These are phyloP conservation scores for Scheffersomyces illinoinensis DNA, from an alignment of 1,139 yeast species.

Conservation along the genomic window DNA sequence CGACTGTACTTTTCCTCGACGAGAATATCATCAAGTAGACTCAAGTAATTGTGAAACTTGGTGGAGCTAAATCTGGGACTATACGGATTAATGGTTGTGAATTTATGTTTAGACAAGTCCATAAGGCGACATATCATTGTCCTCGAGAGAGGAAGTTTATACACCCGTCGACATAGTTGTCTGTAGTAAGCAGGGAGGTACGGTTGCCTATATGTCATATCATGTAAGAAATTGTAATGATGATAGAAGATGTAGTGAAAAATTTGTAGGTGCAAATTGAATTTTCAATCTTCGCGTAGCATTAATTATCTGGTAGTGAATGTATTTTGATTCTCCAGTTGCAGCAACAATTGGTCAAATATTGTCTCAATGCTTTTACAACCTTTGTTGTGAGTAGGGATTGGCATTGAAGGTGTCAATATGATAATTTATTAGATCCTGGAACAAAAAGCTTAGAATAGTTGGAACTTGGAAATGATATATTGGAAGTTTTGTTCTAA, in stretches of 20 bases:
- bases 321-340: neutral
- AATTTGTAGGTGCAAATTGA: no score
- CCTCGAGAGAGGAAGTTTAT: constrained; percentile 28
- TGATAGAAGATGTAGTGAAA: neutral
- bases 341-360: neutral
- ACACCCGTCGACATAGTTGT: constrained; percentile 19
- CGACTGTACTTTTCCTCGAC: constrained; percentile 27
- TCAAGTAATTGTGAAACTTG: constrained; percentile 8
- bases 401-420: neutral
- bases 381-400: no score
- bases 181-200: constrained; percentile 11
- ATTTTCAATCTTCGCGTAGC: neutral
- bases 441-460: neutral
- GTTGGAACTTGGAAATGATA: neutral
- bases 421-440: neutral
- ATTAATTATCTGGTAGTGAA: neutral
- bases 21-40: constrained; percentile 27
- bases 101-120: constrained; percentile 1
- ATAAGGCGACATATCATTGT: constrained; percentile 2
- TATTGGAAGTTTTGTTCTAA: neutral
- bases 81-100: constrained; percentile 5
- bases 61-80: constrained; percentile 12
- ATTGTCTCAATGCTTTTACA: no score
- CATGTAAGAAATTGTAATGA: neutral
- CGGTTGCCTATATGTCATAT: neutral